Evolutionary conservation across 2,329 filamentous ascomycete species (phyloP).

Genomic region (Fusarium nodosum): DNA sequence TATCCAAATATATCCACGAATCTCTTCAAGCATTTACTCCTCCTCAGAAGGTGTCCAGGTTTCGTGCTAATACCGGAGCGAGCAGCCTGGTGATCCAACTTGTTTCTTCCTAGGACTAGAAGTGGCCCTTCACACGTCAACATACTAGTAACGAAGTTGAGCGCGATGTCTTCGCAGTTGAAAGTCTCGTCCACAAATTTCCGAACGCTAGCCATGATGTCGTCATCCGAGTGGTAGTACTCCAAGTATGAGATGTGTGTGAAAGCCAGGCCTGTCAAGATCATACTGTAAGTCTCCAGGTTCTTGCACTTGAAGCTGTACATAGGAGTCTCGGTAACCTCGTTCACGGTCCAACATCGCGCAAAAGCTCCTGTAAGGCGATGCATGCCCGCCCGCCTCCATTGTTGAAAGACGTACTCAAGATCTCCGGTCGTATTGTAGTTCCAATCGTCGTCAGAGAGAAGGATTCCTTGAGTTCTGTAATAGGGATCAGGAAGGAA

Average conservation of each 20-base stretch:
- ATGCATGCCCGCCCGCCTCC: conserved; percentile 53
- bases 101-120: conserved; percentile 47
- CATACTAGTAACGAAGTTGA: conserved; percentile 54
- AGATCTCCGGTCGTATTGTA: conserved; percentile 53
- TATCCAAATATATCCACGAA: conserved; percentile 3
- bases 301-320: conserved; percentile 50
- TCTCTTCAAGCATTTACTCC: neutral
- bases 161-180: conserved; percentile 58
- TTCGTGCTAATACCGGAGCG: neutral
- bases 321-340: conserved; percentile 41
- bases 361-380: conserved; percentile 54
- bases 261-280: conserved; percentile 56
- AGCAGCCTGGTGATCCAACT: neutral
- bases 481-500: conserved; percentile 53
- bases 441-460: conserved; percentile 57
- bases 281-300: conserved; percentile 51
- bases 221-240: conserved; percentile 54
- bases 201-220: conserved; percentile 48
- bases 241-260: conserved; percentile 54
- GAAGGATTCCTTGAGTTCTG: conserved; percentile 54
- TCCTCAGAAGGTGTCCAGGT: neutral
- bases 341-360: conserved; percentile 47
- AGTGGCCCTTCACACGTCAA: conserved; percentile 53
- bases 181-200: conserved; percentile 53
- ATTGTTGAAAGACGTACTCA: conserved; percentile 56